phyloP scores from a whole-genome alignment of 106 monocot genomes.

The Iris macrosiphon region DNA sequence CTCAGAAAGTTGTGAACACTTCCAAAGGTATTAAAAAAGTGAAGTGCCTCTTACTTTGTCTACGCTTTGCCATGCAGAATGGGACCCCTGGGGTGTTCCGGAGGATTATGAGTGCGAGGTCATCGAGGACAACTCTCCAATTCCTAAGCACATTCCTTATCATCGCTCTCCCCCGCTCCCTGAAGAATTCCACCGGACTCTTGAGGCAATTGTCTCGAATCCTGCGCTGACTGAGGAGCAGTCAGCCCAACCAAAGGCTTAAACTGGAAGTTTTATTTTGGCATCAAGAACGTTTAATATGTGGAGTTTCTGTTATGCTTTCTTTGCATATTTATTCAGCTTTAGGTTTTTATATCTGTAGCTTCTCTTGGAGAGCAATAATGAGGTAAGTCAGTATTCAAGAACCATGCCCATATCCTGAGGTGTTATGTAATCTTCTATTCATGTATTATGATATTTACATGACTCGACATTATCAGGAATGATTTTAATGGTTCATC shows the following conservation, averaged over 20 bases:
- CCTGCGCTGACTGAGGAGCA: conserved; percentile 17
- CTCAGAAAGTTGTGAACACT: too few relatives aligned
- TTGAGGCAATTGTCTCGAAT: conserved; percentile 47
- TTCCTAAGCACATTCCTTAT: conserved; percentile 78
- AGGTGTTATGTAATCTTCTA: too few relatives aligned
- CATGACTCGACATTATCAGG: too few relatives aligned
- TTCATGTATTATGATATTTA: too few relatives aligned
- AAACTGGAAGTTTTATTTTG: not conserved
- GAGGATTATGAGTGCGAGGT: conserved; percentile 87
- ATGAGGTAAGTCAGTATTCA: too few relatives aligned
- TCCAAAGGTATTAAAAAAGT: too few relatives aligned
- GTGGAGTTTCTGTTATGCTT: not conserved
- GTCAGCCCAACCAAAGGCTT: conserved; percentile 22
- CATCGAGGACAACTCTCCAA: conserved; percentile 69
- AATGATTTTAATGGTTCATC: too few relatives aligned
- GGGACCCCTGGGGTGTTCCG: conserved; percentile 97
- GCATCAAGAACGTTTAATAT: not conserved
- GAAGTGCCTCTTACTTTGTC: too few relatives aligned
- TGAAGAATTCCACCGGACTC: conserved; percentile 77
- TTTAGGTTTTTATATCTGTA: not conserved
- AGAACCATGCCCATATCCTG: too few relatives aligned
- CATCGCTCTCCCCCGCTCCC: conserved; percentile 67
- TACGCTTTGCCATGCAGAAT: conserved; percentile 61
- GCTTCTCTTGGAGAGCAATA: too few relatives aligned
- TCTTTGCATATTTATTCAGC: not conserved